A percentile compares a stretch with the other conserved stretches of the same genome.
Evolutionary conservation across 2,329 filamentous ascomycete genomes (phyloP).

Genomic region (Elsinoe arachidis): DNA sequence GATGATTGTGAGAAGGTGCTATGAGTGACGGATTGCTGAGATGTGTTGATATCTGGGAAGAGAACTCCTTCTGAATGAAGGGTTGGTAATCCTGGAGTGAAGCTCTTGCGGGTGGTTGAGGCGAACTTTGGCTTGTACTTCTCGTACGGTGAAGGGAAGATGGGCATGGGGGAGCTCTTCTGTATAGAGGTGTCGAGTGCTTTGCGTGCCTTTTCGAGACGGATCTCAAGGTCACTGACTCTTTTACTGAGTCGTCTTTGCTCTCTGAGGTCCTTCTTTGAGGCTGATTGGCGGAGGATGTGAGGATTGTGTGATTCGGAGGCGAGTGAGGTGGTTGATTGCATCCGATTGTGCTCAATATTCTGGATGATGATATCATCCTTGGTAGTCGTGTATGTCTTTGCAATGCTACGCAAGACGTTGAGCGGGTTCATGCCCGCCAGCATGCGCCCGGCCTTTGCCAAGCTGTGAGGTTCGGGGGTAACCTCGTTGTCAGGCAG

Average conservation of each 20-base stretch:
- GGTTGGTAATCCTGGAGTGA: slow-evolving; percentile 29
- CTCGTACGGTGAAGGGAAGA: slow-evolving; percentile 28
- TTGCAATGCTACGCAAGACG: slow-evolving; percentile 35
- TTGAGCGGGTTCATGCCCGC: slow-evolving; percentile 47
- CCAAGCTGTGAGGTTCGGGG: background rate
- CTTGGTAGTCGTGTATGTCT: slow-evolving; percentile 38
- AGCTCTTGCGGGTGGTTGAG: slow-evolving; percentile 24
- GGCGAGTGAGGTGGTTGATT: slow-evolving; percentile 27
- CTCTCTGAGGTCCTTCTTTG: slow-evolving; percentile 48
- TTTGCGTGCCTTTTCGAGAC: slow-evolving; percentile 46
- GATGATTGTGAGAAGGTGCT: background rate
- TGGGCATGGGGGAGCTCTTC: slow-evolving; percentile 33
- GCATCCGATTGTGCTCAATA: slow-evolving; percentile 29
- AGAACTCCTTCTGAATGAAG: slow-evolving; percentile 33
- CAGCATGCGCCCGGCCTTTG: slow-evolving; percentile 44
- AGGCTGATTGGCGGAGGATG: slow-evolving; percentile 34
- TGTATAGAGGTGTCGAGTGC: slow-evolving; percentile 45
- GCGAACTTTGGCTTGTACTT: slow-evolving; percentile 27
- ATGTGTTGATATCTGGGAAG: slow-evolving; percentile 21
- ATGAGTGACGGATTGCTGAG: background rate
- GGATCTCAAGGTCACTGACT: slow-evolving; percentile 52
- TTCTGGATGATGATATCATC: slow-evolving; percentile 31
- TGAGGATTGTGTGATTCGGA: slow-evolving; percentile 2
- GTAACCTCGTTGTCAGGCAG: background rate
- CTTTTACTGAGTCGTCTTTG: slow-evolving; percentile 51